Conservation (phyloP, 2,329 filamentous ascomycete species). For the Scleromitrula shiraiana region DNA sequence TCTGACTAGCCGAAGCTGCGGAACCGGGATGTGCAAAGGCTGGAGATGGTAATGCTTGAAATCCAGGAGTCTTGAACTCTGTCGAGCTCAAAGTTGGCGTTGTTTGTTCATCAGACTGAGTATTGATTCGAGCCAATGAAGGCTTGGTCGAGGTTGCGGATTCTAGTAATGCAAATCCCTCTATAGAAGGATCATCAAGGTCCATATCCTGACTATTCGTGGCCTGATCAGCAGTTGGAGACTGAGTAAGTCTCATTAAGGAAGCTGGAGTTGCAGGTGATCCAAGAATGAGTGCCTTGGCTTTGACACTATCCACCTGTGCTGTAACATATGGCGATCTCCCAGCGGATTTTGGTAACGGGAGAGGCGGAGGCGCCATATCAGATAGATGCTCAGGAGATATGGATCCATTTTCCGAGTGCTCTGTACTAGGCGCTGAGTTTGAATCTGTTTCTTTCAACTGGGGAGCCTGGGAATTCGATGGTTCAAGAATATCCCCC, state of each 20-base stretch:
- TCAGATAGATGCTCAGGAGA: constrained; percentile 56
- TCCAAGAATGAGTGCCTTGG: constrained; percentile 23
- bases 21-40: constrained; percentile 19
- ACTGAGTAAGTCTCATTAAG: constrained; percentile 62
- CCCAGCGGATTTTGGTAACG: constrained; percentile 53
- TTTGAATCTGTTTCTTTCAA: constrained; percentile 31
- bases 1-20: constrained; percentile 41
- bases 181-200: constrained; percentile 46
- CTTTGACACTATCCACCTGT: constrained; percentile 37
- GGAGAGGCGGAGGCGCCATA: constrained; percentile 61
- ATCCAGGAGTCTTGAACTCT: constrained; percentile 30
- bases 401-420: constrained; percentile 56
- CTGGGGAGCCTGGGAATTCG: constrained; percentile 29
- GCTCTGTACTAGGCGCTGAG: constrained; percentile 36
- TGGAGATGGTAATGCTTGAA: constrained; percentile 39
- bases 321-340: constrained; percentile 61
- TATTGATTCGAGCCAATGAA: constrained; percentile 42
- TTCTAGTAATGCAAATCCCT: constrained; percentile 67
- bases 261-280: constrained; percentile 81
- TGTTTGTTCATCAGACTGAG: constrained; percentile 40
- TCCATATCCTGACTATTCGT: constrained; percentile 39
- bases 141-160: constrained; percentile 46
- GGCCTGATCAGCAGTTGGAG: constrained; percentile 27
- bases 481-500: constrained; percentile 30
- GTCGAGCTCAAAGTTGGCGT: constrained; percentile 45